Evolutionary conservation across 306 rosid genomes (phyloP).

Genomic region (Rosa multiflora): DNA sequence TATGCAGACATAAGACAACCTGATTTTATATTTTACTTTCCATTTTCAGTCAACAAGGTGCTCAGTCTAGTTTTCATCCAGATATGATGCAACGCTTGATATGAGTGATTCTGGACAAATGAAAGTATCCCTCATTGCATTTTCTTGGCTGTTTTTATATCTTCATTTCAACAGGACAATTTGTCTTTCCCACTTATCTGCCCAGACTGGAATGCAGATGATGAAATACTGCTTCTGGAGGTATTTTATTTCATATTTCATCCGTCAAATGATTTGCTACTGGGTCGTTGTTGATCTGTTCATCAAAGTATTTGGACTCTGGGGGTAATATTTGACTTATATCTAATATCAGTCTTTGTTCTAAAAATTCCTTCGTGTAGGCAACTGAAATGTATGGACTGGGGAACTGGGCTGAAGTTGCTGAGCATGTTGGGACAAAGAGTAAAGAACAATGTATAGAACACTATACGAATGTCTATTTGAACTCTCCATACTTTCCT

Average conservation of each 20-base stretch:
- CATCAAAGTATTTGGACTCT: conserved; percentile 14
- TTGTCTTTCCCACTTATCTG: conserved; percentile 91
- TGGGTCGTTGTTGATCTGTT: conserved; percentile 14
- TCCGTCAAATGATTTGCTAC: conserved; percentile 12
- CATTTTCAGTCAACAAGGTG: not conserved
- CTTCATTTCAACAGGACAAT: conserved; percentile 71
- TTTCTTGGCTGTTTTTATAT: conserved; percentile 18
- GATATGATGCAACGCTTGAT: not conserved
- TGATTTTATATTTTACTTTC: not conserved
- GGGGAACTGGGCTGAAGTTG: conserved; percentile 98
- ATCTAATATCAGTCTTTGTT: conserved; percentile 16
- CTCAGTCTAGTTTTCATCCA: conserved; percentile 1
- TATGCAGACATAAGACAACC: not conserved
- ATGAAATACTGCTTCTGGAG: conserved; percentile 94
- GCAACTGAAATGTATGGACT: conserved; percentile 98
- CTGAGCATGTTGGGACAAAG: conserved; percentile 99
- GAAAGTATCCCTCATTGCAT: conserved; percentile 9
- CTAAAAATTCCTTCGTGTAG: conserved; percentile 36
- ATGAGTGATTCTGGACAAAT: not conserved
- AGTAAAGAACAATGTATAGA: conserved; percentile 89
- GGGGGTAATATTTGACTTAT: conserved; percentile 9
- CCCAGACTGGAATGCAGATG: conserved; percentile 98
- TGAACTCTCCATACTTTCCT: conserved; percentile 80
- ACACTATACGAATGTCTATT: conserved; percentile 74
- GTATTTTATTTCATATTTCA: conserved; percentile 39